Evolutionary conservation across 345 rosid species (phyloP).

Genomic region (Schrenkiella parvula): DNA sequence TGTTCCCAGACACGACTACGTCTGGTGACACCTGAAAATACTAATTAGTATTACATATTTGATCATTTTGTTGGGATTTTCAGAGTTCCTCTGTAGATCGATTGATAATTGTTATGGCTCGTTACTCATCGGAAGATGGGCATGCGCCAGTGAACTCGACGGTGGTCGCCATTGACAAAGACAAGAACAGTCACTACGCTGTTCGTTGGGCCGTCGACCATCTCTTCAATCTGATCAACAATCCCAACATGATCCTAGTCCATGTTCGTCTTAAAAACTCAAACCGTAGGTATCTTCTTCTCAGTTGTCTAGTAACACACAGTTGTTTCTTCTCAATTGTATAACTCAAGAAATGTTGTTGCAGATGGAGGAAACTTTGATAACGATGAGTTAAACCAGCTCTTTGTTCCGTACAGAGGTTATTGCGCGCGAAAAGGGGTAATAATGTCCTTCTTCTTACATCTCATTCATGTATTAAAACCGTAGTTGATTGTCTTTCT

Average conservation of each 20-base stretch:
- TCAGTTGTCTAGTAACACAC: background rate
- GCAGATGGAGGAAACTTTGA: slow-evolving; percentile 34
- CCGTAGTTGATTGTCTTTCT: background rate
- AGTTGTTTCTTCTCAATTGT: background rate
- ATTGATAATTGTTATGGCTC: slow-evolving; percentile 35
- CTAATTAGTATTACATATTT: background rate
- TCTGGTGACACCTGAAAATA: slow-evolving; percentile 20
- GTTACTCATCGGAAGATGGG: slow-evolving; percentile 27
- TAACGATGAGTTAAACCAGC: slow-evolving; percentile 39
- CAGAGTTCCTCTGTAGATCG: slow-evolving; percentile 5
- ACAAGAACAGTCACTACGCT: slow-evolving; percentile 75
- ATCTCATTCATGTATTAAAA: background rate
- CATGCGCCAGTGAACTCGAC: slow-evolving; percentile 40
- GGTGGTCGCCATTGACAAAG: slow-evolving; percentile 73
- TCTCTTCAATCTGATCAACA: slow-evolving; percentile 37
- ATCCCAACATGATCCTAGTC: slow-evolving; percentile 42
- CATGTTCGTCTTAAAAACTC: slow-evolving; percentile 54
- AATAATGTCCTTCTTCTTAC: background rate
- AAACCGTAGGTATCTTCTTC: slow-evolving; percentile 60
- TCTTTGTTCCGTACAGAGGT: slow-evolving; percentile 66
- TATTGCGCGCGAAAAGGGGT: slow-evolving; percentile 91
- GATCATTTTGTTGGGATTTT: background rate
- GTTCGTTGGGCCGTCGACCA: slow-evolving; percentile 88
- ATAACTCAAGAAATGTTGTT: background rate
- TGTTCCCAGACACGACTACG: slow-evolving; percentile 11